Percentiles rank a stretch among this genome's conserved stretches.
These are phyloP conservation scores for Suillus fuscotomentosus DNA, from an alignment of 768 basidiomycete genomes.

Conservation along the genomic window DNA sequence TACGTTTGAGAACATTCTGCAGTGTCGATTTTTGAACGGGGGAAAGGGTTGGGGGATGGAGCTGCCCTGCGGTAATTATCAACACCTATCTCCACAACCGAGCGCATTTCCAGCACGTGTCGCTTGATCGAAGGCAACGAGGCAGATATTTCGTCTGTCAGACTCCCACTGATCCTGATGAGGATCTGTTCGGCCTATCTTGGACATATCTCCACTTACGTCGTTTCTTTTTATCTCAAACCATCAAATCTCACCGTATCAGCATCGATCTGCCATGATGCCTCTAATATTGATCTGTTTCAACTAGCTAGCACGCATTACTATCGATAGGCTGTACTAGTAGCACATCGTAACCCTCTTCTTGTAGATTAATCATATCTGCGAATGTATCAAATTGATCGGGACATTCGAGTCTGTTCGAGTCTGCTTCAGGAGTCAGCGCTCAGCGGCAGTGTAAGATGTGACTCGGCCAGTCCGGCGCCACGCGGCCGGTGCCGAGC, in stretches of 20 bases:
- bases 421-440: background rate
- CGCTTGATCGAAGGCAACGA: conserved; percentile 20
- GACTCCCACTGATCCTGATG: conserved; percentile 5
- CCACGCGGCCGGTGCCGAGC: conserved; percentile 30
- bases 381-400: background rate
- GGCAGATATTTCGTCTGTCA: conserved; percentile 6
- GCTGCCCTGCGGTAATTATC: conserved; percentile 28
- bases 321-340: conserved; percentile 8
- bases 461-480: conserved; percentile 14
- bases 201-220: conserved; percentile 8
- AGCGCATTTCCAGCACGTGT: conserved; percentile 32
- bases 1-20: conserved; percentile 78
- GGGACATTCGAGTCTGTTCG: background rate
- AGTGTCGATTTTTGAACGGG: conserved; percentile 80
- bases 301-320: conserved; percentile 8
- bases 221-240: conserved; percentile 12
- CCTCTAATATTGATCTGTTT: conserved; percentile 7
- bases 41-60: conserved; percentile 67
- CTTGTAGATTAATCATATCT: conserved; percentile 8
- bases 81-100: conserved; percentile 23
- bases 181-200: conserved; percentile 7
- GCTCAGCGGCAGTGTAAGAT: conserved; percentile 10
- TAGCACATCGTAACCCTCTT: background rate
- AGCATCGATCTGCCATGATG: conserved; percentile 9
- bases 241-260: conserved; percentile 10